phyloP scores from a whole-genome alignment of 192 early-diverging fungal genomes.

The Umbelopsis sp. region DNA sequence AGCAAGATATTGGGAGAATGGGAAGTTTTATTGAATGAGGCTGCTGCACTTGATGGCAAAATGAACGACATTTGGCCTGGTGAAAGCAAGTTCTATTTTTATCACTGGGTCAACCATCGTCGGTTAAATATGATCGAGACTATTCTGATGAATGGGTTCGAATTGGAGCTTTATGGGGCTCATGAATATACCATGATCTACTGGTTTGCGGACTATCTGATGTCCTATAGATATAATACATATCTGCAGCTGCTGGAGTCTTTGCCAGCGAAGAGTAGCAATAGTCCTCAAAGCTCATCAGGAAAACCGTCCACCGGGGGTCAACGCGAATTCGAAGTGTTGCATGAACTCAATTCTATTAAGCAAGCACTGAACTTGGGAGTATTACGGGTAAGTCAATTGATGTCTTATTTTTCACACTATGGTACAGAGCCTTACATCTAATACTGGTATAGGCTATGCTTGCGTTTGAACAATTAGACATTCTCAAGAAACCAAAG shows the following conservation, averaged over 20 bases:
- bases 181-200: constrained; percentile 69
- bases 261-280: not conserved
- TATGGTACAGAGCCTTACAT: no score
- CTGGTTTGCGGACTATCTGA: constrained; percentile 48
- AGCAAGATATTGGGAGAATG: constrained; percentile 59
- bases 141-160: constrained; percentile 63
- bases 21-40: constrained; percentile 59
- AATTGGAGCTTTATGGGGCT: constrained; percentile 66
- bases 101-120: constrained; percentile 66
- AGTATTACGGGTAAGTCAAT: no score
- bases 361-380: no score
- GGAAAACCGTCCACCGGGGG: no score
- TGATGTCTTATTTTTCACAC: no score
- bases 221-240: constrained; percentile 38
- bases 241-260: constrained; percentile 5
- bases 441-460: constrained; percentile 26
- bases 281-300: not conserved
- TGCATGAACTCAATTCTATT: no score
- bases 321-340: no score
- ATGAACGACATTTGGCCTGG: constrained; percentile 21
- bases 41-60: constrained; percentile 24
- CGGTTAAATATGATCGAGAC: constrained; percentile 61
- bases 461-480: constrained; percentile 33
- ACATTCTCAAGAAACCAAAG: constrained; percentile 29
- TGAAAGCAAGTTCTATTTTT: constrained; percentile 53